A percentile compares a stretch with the other conserved stretches of the same genome.
These are phyloP conservation scores for Bimuria novae-zelandiae DNA, from an alignment of 2,329 filamentous ascomycete species.

Conservation along the genomic window DNA sequence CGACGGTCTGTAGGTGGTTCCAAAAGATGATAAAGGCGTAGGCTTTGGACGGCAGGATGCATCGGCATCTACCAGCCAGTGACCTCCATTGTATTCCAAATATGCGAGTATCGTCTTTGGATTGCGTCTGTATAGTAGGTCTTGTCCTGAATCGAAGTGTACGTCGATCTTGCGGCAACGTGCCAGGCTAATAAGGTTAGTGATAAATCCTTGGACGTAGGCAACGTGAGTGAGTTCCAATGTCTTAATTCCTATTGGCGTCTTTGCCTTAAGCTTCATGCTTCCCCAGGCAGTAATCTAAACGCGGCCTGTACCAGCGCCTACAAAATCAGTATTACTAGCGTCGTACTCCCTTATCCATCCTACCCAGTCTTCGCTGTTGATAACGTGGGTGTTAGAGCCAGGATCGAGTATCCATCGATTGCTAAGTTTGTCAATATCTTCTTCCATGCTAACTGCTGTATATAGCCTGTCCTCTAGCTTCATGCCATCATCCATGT, in stretches of 20 bases:
- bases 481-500: no score
- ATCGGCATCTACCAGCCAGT: not conserved
- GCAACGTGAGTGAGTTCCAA: not conserved
- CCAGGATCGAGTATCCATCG: not conserved
- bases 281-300: not conserved
- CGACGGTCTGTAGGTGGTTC: no score
- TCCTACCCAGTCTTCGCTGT: not conserved
- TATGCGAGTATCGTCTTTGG: not conserved
- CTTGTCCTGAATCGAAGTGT: conserved; percentile 7
- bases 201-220: not conserved
- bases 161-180: not conserved
- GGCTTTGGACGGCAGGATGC: not conserved
- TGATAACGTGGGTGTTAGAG: not conserved
- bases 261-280: not conserved
- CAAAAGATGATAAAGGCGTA: no score
- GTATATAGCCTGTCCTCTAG: no score
- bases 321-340: not conserved
- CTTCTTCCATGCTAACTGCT: no score
- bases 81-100: not conserved
- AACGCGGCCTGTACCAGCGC: not conserved
- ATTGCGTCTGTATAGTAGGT: not conserved
- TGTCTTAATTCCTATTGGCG: not conserved
- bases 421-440: not conserved
- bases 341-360: not conserved
- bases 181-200: not conserved